Evolutionary conservation across 768 basidiomycete genomes (phyloP).

Genomic region (Piloderma croceum): DNA sequence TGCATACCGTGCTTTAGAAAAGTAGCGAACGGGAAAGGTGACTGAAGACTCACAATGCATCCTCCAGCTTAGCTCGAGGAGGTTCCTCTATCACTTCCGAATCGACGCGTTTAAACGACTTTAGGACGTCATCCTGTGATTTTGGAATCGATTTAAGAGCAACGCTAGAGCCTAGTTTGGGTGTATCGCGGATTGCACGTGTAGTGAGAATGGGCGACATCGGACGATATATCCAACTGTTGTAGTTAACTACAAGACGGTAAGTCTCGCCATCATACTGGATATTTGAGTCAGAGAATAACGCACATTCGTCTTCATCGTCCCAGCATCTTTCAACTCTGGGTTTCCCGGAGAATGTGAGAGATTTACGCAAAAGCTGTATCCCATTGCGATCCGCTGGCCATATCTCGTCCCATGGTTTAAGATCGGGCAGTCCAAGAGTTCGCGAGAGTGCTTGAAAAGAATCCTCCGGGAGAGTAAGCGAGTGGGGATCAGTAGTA

Average conservation of each 20-base stretch:
- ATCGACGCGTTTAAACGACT: conserved; percentile 20
- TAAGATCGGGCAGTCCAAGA: conserved; percentile 28
- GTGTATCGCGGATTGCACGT: conserved; percentile 43
- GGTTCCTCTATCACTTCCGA: conserved; percentile 29
- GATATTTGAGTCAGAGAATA: conserved; percentile 1
- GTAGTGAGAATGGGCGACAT: conserved; percentile 43
- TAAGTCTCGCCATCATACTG: not conserved
- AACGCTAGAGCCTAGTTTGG: conserved; percentile 28
- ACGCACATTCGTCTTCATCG: conserved; percentile 32
- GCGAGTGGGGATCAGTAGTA: conserved; percentile 43
- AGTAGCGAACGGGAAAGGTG: too few relatives aligned
- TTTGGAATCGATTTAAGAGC: conserved; percentile 23
- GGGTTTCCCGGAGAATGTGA: conserved; percentile 22
- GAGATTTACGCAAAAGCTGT: too few relatives aligned
- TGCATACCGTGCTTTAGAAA: too few relatives aligned
- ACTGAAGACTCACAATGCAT: conserved; percentile 43
- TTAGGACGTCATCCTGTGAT: conserved; percentile 11
- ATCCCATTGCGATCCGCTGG: conserved; percentile 26
- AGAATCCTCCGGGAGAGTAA: conserved; percentile 51
- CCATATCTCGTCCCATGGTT: conserved; percentile 43
- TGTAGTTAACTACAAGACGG: conserved; percentile 19
- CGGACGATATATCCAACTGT: conserved; percentile 26
- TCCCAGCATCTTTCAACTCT: conserved; percentile 35
- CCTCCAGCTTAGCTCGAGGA: conserved; percentile 24
- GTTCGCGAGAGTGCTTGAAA: conserved; percentile 37